These are phyloP conservation scores for Agaricus sinodeliciosus DNA, from an alignment of 768 basidiomycete species.

Conservation along the genomic window DNA sequence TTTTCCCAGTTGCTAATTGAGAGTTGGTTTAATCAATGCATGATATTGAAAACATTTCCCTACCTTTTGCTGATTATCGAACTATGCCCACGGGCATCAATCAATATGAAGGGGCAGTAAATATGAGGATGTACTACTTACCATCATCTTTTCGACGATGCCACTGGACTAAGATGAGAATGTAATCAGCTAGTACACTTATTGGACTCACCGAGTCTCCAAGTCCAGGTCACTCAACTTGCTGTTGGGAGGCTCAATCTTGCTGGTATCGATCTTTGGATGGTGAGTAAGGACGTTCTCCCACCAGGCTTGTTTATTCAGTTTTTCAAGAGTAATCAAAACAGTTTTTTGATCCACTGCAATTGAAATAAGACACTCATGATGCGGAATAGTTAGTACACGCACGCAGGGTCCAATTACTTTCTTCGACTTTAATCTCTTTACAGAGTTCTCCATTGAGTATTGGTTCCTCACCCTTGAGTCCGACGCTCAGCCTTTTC, in stretches of 20 bases:
- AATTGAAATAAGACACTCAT: not conserved
- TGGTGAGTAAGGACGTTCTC: slow-evolving; percentile 92
- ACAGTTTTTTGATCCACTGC: slow-evolving; percentile 75
- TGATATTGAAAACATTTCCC: not conserved
- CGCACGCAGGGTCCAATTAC: slow-evolving; percentile 92
- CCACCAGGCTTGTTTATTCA: slow-evolving; percentile 94
- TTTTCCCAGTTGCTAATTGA: slow-evolving; percentile 80
- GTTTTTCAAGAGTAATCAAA: slow-evolving; percentile 77
- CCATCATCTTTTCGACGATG: slow-evolving; percentile 99
- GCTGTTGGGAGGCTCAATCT: slow-evolving; percentile 93
- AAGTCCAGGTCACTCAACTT: slow-evolving; percentile 94
- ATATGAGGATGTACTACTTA: slow-evolving; percentile 30
- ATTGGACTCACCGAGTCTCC: slow-evolving; percentile 67
- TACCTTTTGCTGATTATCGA: slow-evolving; percentile 76
- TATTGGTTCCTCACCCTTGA: slow-evolving; percentile 84
- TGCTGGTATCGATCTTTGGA: slow-evolving; percentile 93
- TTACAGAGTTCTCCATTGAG: slow-evolving; percentile 87
- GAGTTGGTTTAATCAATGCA: slow-evolving; percentile 4
- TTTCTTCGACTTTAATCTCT: slow-evolving; percentile 93
- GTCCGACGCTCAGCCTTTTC: slow-evolving; percentile 73
- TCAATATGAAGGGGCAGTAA: slow-evolving; percentile 1
- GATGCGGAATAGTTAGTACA: slow-evolving; percentile 9
- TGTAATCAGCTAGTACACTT: not conserved
- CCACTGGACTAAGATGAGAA: slow-evolving; percentile 42
- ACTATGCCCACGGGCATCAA: slow-evolving; percentile 30